Base-by-base conservation (phyloP, 805 yeast genomes). In the Starmera dryadoides region DNA sequence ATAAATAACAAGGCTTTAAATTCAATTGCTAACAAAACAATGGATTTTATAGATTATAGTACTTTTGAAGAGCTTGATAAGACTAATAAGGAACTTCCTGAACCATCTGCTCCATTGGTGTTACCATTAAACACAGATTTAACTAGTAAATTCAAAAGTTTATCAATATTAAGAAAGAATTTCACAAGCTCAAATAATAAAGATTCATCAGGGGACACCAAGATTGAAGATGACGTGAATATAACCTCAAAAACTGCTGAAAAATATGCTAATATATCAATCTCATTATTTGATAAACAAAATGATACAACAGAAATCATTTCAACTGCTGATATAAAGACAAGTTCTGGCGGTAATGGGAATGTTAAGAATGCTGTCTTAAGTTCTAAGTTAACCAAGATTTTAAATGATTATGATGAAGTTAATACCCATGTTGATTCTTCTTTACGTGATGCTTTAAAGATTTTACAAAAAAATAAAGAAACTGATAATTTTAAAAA, bases 251-350 rank as follows among this genome's bases (percentile, higher is more conserved):
- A 42, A 30, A 46, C 48, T 2, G 75, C 79, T 2, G 67, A 66
- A 37, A 68, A 67, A 41, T 76, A 76, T 47, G 82, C 81, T 1
- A 47, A 60, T 34, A 42, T 66, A 28, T 70, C 81, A 0, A 47
- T 76, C 32, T 60, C 59, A 17, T 50, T 75, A 42, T 50, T 66
- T 18, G 43, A 48, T 12, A 51, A 54, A n/a, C 34, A 19, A 23
- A 41, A 36, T 26, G 47, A 33, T 10, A 25, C 20, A 4, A 22
- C 41, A 18, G 4, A 28, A 40, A 4, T 21, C 23, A 6, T 9
- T 21, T 21, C 23, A 21, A n/a, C 31, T 29, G 48, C n/a, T 11
- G 30, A 28, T 21, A 21, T 21, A 21, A 21, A 21, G 9, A 6
- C 23, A 21, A 21, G 8, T 6, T 6, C 23, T 6, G 23, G 8